Evolutionary conservation across 257 asterid genomes (phyloP).

Genomic region (Primulina tabacum): DNA sequence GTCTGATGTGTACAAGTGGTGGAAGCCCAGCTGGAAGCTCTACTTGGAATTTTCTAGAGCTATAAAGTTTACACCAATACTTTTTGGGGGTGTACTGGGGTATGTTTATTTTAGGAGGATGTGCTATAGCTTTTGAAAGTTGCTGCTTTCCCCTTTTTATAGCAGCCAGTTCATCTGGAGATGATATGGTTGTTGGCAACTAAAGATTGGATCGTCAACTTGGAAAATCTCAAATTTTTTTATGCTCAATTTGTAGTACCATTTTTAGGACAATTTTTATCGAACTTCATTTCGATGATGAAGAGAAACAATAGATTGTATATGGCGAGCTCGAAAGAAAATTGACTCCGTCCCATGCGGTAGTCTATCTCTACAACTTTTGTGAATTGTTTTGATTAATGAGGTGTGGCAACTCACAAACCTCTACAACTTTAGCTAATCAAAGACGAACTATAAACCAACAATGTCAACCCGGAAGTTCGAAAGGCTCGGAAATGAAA

Average conservation of each 20-base stretch:
- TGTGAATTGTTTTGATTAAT: not conserved
- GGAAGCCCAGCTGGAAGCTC: conserved; percentile 80
- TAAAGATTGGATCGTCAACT: too few species aligned
- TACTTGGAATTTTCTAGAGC: conserved; percentile 66
- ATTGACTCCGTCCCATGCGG: not conserved
- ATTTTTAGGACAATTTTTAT: too few species aligned
- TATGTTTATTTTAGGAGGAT: conserved; percentile 36
- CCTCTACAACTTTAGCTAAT: not conserved
- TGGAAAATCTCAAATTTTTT: too few species aligned
- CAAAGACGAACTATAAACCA: not conserved
- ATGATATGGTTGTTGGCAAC: conserved; percentile 1
- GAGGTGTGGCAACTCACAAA: not conserved
- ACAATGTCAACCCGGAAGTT: not conserved
- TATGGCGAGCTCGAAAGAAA: not conserved
- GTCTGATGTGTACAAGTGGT: conserved; percentile 80
- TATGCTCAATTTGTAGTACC: too few species aligned
- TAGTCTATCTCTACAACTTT: not conserved
- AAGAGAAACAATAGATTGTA: not conserved
- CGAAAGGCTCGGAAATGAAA: not conserved
- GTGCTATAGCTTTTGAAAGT: conserved; percentile 9
- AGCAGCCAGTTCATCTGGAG: not conserved
- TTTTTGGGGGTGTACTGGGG: conserved; percentile 95
- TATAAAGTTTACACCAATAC: conserved; percentile 73
- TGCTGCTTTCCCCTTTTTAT: conserved; percentile 13
- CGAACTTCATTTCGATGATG: not conserved